Conservation (phyloP, 371 early-diverging fungal genomes). For the Sanchytrium tribonematis region DNA sequence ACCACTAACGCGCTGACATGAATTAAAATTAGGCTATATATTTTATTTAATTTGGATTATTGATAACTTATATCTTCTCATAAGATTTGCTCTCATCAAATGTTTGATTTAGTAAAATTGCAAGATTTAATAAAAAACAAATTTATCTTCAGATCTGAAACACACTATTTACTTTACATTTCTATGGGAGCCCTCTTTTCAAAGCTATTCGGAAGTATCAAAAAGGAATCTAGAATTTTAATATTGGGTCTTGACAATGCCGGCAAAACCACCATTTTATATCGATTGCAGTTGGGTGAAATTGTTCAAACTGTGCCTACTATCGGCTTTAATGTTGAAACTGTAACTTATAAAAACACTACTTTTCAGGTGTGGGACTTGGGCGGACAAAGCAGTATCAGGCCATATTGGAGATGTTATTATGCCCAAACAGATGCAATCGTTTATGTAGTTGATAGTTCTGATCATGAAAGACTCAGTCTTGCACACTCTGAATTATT, state of each 20-base stretch:
- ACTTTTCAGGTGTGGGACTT: conserved; percentile 92
- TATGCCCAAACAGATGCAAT: conserved; percentile 90
- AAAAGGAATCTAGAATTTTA: conserved; percentile 74
- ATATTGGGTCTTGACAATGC: conserved; percentile 59
- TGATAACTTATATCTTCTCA: too few relatives aligned
- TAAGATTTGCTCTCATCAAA: too few relatives aligned
- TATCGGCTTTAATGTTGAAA: conserved; percentile 66
- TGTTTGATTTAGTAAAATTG: too few relatives aligned
- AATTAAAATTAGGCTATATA: too few relatives aligned
- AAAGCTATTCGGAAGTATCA: conserved; percentile 20
- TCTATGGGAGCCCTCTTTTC: conserved; percentile 18
- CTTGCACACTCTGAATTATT: conserved; percentile 62
- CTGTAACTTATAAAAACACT: conserved; percentile 83
- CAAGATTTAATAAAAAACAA: too few relatives aligned
- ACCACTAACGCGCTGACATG: not conserved
- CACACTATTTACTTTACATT: too few relatives aligned
- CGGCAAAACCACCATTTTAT: conserved; percentile 84
- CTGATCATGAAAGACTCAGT: conserved; percentile 64
- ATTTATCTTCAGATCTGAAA: too few relatives aligned
- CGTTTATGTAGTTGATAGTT: conserved; percentile 82
- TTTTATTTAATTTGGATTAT: too few relatives aligned
- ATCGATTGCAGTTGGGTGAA: conserved; percentile 48
- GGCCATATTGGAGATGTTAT: conserved; percentile 68
- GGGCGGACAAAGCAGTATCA: conserved; percentile 87
- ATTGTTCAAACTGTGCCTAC: conserved; percentile 89